These are phyloP conservation scores for Yamadazyma triangularis DNA, from an alignment of 1,139 yeast species.

Conservation along the genomic window DNA sequence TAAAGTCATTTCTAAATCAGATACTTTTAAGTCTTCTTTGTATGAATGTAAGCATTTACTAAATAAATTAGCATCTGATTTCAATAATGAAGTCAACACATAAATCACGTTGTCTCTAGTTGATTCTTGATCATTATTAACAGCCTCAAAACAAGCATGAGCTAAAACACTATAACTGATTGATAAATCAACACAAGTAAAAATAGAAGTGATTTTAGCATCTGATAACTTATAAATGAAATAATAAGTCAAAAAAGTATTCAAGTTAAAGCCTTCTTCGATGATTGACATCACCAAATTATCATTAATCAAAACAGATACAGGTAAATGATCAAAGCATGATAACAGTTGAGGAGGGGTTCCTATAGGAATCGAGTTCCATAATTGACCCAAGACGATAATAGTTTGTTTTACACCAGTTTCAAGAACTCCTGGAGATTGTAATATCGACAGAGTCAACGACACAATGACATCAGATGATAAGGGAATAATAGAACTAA, in stretches of 20 bases:
- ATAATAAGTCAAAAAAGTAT: constrained; percentile 27
- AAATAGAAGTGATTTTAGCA: constrained; percentile 16
- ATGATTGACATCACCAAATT: not conserved
- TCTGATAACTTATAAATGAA: constrained; percentile 18
- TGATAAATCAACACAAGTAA: constrained; percentile 19
- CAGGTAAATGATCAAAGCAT: not conserved
- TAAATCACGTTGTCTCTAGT: constrained; percentile 30
- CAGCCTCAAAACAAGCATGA: constrained; percentile 18
- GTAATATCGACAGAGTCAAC: constrained; percentile 60
- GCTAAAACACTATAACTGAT: constrained; percentile 20
- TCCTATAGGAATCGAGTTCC: constrained; percentile 28
- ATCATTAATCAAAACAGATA: not conserved
- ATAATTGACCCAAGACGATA: constrained; percentile 39
- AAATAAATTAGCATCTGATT: constrained; percentile 36
- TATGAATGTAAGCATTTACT: constrained; percentile 30
- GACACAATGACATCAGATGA: constrained; percentile 61
- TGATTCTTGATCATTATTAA: constrained; percentile 14
- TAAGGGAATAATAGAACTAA: constrained; percentile 69
- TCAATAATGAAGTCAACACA: constrained; percentile 43
- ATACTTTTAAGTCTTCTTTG: constrained; percentile 31
- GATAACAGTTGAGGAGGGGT: not conserved
- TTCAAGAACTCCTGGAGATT: constrained; percentile 18
- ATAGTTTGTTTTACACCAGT: constrained; percentile 27
- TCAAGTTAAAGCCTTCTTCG: constrained; percentile 21
- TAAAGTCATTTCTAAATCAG: constrained; percentile 62